Evolutionary conservation across 192 early-diverging fungal species (phyloP).

Genomic region (Polychytrium aggregatum): DNA sequence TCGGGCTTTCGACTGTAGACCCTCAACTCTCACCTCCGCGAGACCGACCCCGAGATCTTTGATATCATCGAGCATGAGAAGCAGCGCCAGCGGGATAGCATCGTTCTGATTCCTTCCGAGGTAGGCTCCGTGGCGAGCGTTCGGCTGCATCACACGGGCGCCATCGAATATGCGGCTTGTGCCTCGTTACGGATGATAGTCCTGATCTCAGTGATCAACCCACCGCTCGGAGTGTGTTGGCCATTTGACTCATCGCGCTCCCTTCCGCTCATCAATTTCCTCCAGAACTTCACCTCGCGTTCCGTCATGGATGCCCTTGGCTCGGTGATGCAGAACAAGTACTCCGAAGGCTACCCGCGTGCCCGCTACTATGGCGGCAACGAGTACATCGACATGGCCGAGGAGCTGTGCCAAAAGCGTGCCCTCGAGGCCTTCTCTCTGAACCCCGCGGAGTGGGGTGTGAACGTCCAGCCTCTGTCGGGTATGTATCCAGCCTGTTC

Average conservation of each 20-base stretch:
- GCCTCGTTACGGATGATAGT: no score
- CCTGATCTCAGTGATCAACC: no score
- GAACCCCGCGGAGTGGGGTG: slow-evolving; percentile 80
- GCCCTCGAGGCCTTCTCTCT: slow-evolving; percentile 90
- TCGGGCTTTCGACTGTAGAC: no score
- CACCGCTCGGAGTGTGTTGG: no score
- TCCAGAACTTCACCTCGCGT: slow-evolving; percentile 90
- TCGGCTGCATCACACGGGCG: no score
- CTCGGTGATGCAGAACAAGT: slow-evolving; percentile 99
- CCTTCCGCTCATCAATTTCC: background rate
- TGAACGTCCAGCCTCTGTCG: slow-evolving; percentile 94
- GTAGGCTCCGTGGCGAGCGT: no score
- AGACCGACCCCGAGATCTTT: slow-evolving; percentile 80
- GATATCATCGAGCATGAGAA: slow-evolving; percentile 94
- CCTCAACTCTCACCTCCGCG: no score
- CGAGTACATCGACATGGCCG: slow-evolving; percentile 93
- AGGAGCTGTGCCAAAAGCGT: slow-evolving; percentile 85
- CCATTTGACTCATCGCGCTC: background rate
- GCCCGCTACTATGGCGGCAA: slow-evolving; percentile 99
- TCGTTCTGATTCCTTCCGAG: slow-evolving; percentile 95
- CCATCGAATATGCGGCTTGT: no score
- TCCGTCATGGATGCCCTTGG: slow-evolving; percentile 94
- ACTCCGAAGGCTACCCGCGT: slow-evolving; percentile 94
- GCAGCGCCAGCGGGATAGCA: slow-evolving; percentile 80
- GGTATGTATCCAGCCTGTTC: no score